These are phyloP conservation scores for Eremochloa ophiuroides DNA, from an alignment of 176 grass and related monocot species.

Conservation along the genomic window DNA sequence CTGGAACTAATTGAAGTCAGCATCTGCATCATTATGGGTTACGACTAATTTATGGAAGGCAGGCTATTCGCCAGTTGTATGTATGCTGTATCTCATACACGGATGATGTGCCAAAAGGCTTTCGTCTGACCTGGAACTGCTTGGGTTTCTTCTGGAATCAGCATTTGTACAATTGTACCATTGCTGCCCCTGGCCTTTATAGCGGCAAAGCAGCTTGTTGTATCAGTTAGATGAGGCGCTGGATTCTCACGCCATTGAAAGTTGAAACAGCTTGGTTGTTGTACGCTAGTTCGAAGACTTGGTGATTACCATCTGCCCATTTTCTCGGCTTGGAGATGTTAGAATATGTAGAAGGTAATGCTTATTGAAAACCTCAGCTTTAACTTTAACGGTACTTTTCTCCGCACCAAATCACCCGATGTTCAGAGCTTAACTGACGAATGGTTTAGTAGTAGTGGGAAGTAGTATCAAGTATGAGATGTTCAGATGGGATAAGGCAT, in stretches of 20 bases:
- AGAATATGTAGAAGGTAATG: not conserved
- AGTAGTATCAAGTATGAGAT: not conserved
- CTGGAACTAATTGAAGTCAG: conserved; percentile 23
- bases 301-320: not conserved
- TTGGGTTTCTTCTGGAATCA: conserved; percentile 1
- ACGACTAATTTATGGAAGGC: not conserved
- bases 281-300: not conserved
- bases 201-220: not conserved
- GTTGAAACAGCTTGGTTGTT: not conserved
- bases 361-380: not conserved
- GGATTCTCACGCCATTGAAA: not conserved
- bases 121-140: conserved; percentile 22
- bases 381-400: not conserved
- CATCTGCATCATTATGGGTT: not conserved
- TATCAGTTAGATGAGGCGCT: not conserved
- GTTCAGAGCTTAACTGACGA: not conserved
- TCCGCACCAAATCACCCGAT: not conserved
- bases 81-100: not conserved
- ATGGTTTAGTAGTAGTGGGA: not conserved
- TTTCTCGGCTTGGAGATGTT: not conserved
- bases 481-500: too few relatives aligned
- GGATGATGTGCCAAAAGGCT: conserved; percentile 13
- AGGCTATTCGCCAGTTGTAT: not conserved
- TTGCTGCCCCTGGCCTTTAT: not conserved
- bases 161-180: not conserved